Evolutionary conservation across 1,284 basidiomycete species (phyloP).

Genomic region (Vanrija sp.): DNA sequence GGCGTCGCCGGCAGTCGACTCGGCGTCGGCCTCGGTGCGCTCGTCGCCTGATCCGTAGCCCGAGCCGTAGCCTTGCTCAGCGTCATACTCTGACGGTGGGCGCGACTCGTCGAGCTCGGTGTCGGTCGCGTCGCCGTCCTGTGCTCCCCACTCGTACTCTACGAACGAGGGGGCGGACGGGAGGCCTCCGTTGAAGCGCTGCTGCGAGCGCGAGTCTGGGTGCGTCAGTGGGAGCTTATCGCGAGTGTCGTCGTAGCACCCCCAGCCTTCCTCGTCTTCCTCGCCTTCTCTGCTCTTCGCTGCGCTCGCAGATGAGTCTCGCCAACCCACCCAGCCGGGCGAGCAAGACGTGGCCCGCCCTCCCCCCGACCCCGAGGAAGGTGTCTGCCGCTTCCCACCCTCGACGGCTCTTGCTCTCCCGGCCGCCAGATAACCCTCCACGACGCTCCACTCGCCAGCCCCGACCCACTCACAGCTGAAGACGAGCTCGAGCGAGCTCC

Average conservation of each 20-base stretch:
- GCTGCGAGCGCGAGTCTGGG: constrained; percentile 46
- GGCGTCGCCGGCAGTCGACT: constrained; percentile 1
- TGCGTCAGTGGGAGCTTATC: background rate
- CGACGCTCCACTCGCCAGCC: background rate
- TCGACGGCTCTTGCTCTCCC: no score
- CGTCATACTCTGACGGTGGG: background rate
- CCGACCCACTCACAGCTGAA: constrained; percentile 41
- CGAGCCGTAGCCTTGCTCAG: constrained; percentile 16
- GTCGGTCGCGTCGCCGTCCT: constrained; percentile 6
- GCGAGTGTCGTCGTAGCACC: no score
- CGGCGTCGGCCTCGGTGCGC: constrained; percentile 24
- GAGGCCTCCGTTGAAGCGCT: constrained; percentile 37
- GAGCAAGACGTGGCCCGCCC: background rate
- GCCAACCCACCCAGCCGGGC: background rate
- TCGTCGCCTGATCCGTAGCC: constrained; percentile 19
- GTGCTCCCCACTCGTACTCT: constrained; percentile 21
- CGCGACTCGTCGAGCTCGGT: background rate
- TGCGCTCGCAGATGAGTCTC: no score
- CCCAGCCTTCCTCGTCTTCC: no score
- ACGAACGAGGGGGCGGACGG: constrained; percentile 46
- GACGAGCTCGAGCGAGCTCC: constrained; percentile 46
- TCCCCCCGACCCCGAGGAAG: no score
- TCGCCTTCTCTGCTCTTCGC: no score
- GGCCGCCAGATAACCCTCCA: no score
- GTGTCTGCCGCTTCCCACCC: no score